These are phyloP conservation scores for Vaccinium corymbosum DNA, from an alignment of 148 eudicot species.

Conservation along the genomic window DNA sequence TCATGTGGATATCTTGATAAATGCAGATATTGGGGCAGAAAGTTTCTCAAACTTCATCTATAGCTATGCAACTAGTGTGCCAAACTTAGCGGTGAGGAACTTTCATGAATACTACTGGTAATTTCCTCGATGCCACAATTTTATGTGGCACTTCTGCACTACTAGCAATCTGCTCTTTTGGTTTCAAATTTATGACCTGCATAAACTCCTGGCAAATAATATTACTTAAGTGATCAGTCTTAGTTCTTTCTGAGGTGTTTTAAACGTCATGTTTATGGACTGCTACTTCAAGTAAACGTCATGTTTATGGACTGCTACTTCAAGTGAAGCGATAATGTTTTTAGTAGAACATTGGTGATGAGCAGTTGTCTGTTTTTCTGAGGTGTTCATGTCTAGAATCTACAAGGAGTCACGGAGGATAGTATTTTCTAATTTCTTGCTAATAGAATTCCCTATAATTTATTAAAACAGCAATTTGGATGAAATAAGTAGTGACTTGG, in stretches of 20 bases:
- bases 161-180: conserved; percentile 13
- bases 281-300: background rate
- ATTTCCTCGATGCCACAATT: conserved; percentile 33
- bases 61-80: conserved; percentile 54
- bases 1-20: conserved; percentile 13
- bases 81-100: conserved; percentile 78
- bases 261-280: background rate
- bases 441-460: background rate
- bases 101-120: conserved; percentile 56
- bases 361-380: background rate
- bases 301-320: background rate
- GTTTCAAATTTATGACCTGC: background rate
- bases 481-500: background rate
- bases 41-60: conserved; percentile 56
- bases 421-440: background rate
- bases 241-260: conserved; percentile 3
- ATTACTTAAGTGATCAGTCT: background rate
- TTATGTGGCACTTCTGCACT: conserved; percentile 18
- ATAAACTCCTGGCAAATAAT: background rate
- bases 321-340: background rate
- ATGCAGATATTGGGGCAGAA: conserved; percentile 53
- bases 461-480: background rate
- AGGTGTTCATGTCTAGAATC: background rate
- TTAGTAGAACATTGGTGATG: background rate
- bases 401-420: background rate